Percentiles rank a stretch among this genome's conserved stretches.
Evolutionary conservation across 1,139 yeast genomes (phyloP).

Genomic region (Suhomyces kunorum): DNA sequence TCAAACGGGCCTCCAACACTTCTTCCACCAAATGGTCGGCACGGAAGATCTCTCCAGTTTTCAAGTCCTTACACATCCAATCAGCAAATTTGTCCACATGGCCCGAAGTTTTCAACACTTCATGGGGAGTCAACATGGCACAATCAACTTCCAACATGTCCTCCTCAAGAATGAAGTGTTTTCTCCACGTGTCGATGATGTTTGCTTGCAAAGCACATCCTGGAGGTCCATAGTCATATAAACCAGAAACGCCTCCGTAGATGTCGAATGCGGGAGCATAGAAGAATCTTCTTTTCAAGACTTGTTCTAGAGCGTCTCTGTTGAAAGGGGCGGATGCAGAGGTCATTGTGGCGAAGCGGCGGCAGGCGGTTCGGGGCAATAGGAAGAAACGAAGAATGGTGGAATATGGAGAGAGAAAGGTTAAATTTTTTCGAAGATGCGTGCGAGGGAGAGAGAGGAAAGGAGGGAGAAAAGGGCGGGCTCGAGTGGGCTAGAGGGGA

Average conservation of each 20-base stretch:
- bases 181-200: constrained; percentile 93
- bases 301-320: constrained; percentile 87
- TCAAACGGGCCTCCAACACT: constrained; percentile 90
- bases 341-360: constrained; percentile 27
- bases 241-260: constrained; percentile 97
- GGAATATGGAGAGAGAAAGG: constrained; percentile 1
- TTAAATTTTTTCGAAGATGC: constrained; percentile 3
- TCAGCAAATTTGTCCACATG: constrained; percentile 99
- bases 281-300: constrained; percentile 92
- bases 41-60: constrained; percentile 97
- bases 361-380: constrained; percentile 5
- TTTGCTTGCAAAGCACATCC: constrained; percentile 98
- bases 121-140: constrained; percentile 96
- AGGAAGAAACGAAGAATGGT: constrained; percentile 8
- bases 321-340: constrained; percentile 52
- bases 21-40: constrained; percentile 98
- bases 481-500: background rate
- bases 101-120: constrained; percentile 96
- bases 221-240: constrained; percentile 99
- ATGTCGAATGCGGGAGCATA: constrained; percentile 97
- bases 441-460: constrained; percentile 1
- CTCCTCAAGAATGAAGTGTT: constrained; percentile 95
- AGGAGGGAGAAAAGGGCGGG: too few relatives aligned
- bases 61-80: constrained; percentile 97
- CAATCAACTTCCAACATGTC: constrained; percentile 99